Base-by-base conservation (phyloP, 1,284 basidiomycete genomes). In the Agaricales sp. region DNA sequence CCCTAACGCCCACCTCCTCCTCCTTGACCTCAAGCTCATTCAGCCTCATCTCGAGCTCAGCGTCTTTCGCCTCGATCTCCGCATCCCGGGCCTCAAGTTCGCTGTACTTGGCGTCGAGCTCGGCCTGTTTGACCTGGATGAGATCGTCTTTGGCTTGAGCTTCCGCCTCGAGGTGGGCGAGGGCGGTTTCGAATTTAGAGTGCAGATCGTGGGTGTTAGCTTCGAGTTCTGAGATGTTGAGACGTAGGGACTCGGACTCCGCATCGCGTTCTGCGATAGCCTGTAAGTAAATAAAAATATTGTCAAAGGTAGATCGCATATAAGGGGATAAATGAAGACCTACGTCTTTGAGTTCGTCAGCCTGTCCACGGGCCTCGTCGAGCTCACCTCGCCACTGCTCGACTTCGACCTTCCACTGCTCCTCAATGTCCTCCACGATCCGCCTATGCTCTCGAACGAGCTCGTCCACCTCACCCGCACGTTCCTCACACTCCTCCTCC, bases 401-500 rank as follows among this genome's bases (percentile, higher is more conserved):
- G 2, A 88, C 75, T 57, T 90, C 87, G 1, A 78, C 82, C 53
- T 80, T 69, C 87, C 85, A 90, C 57, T 86, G 81, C 43, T 81
- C 76, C 56, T 89, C 85, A 2, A 87, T 77, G 2, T 75, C 73
- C 20, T 77, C 74, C 3, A 89, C 73, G 45, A 85, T 81, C 18
- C 74, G 70, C 50, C 79, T 73, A 57, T 88, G 83, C 57, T 88
- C 82, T 2, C 63, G 64, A 3, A 83, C 69, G 41, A 87, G 61
- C 30, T 86, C 78, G 4, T 87, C 80, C 37, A 88, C 75, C 61
- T 90, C 87, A 48, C 73, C 69, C 46, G 75, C 72, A 69, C 83
- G 80, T 61, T 80, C 70, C 50, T 87, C 83, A n/a, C 87, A 63
- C 26, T 92, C 89, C 55, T 87, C 86, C 57, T 91, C 88, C 61